These are phyloP conservation scores for Suhomyces taliae DNA, from an alignment of 1,139 yeast species.

Conservation along the genomic window DNA sequence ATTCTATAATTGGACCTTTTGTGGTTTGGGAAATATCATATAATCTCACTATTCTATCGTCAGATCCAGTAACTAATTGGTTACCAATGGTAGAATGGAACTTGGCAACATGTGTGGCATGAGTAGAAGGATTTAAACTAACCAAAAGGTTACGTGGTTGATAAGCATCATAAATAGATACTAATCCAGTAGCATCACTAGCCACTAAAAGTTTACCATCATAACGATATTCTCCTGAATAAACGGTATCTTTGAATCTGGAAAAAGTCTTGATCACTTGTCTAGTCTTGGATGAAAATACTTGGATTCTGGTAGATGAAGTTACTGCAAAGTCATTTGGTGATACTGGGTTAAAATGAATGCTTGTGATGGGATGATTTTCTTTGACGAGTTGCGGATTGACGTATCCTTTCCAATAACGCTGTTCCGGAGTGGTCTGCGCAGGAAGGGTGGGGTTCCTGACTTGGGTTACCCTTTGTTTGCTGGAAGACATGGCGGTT, in stretches of 20 bases:
- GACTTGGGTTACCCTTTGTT: constrained; percentile 65
- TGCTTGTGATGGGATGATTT: constrained; percentile 86
- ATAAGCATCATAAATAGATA: constrained; percentile 78
- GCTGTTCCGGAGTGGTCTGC: constrained; percentile 89
- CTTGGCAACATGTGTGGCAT: constrained; percentile 93
- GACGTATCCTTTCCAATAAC: constrained; percentile 87
- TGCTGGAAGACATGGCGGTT: constrained; percentile 72
- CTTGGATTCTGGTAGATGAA: constrained; percentile 86
- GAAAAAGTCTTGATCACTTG: constrained; percentile 88
- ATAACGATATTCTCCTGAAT: constrained; percentile 75
- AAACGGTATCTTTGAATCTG: constrained; percentile 88
- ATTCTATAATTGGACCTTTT: constrained; percentile 61
- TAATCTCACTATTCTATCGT: constrained; percentile 80
- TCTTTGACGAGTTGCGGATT: constrained; percentile 91
- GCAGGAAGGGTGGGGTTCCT: constrained; percentile 74
- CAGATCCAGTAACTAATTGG: constrained; percentile 83
- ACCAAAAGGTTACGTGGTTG: constrained; percentile 79
- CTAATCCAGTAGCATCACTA: constrained; percentile 85
- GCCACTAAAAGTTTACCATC: constrained; percentile 86
- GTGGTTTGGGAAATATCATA: constrained; percentile 84
- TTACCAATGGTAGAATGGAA: constrained; percentile 76
- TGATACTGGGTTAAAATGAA: constrained; percentile 79
- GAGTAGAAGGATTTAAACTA: constrained; percentile 75
- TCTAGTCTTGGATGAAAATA: constrained; percentile 88
- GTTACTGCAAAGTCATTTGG: constrained; percentile 96